A percentile compares a stretch with the other conserved stretches of the same genome.
Conservation (phyloP, 345 rosid species). For the Salix caprea region DNA sequence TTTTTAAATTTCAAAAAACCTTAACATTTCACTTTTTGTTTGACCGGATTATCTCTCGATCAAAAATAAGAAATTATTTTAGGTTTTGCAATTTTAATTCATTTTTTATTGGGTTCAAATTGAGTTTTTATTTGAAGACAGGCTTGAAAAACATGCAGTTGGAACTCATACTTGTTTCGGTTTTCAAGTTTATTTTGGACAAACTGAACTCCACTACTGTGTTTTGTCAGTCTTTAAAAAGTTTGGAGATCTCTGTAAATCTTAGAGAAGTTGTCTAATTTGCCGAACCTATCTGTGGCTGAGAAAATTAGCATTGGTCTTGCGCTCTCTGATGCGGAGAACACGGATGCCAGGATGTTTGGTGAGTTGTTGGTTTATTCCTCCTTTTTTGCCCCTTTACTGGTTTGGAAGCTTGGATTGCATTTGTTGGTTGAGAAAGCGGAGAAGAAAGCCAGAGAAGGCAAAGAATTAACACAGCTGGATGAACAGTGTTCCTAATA, state of each 20-base stretch:
- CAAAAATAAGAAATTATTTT: not conserved
- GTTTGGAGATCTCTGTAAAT: constrained; percentile 39
- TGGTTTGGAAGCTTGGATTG: not conserved
- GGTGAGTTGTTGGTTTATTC: constrained; percentile 39
- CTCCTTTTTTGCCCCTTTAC: not conserved
- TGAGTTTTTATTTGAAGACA: no score
- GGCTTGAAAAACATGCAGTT: constrained; percentile 41
- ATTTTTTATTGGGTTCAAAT: not conserved
- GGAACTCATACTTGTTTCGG: constrained; percentile 41
- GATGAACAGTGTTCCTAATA: no score
- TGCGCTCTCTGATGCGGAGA: constrained; percentile 60
- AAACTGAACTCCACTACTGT: constrained; percentile 57
- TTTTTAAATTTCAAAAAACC: not conserved
- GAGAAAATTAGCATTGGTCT: constrained; percentile 71
- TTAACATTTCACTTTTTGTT: not conserved
- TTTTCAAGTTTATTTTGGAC: constrained; percentile 49
- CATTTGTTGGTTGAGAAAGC: not conserved
- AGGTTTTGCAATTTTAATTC: not conserved
- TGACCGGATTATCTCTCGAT: not conserved
- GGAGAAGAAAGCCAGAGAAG: no score
- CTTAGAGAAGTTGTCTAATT: constrained; percentile 40
- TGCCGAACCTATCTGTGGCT: constrained; percentile 42
- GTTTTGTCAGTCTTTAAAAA: constrained; percentile 51
- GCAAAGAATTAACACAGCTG: no score
- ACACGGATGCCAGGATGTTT: constrained; percentile 34